phyloP scores from a whole-genome alignment of 2,329 filamentous ascomycete genomes.

The Dendryphion nanum region DNA sequence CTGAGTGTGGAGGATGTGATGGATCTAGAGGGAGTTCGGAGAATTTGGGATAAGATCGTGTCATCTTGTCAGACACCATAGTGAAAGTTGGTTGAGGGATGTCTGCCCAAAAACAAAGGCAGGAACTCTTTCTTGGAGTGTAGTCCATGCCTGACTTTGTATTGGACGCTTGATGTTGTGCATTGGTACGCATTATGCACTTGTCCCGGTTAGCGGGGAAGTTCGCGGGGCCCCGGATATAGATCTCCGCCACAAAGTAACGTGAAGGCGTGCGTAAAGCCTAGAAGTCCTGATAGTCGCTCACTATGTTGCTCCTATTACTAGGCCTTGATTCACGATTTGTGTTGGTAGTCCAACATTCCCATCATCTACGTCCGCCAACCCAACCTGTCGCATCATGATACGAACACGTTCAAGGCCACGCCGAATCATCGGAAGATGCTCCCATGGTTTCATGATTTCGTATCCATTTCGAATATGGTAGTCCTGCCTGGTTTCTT shows the following conservation, averaged over 20 bases:
- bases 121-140: too few species aligned
- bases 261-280: too few species aligned
- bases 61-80: too few species aligned
- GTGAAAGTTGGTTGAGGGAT: too few species aligned
- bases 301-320: neutral
- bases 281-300: too few species aligned
- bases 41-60: slow-evolving; percentile 22
- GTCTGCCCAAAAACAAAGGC: too few species aligned
- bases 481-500: slow-evolving; percentile 19
- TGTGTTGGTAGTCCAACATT: neutral
- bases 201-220: neutral
- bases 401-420: slow-evolving; percentile 19
- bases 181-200: neutral
- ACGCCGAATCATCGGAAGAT: slow-evolving; percentile 17
- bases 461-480: slow-evolving; percentile 24
- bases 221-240: slow-evolving; percentile 12
- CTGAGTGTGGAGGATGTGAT: slow-evolving; percentile 19
- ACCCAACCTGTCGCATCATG: slow-evolving; percentile 18
- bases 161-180: too few species aligned
- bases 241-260: slow-evolving; percentile 8
- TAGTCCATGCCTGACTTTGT: too few species aligned
- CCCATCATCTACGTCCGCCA: slow-evolving; percentile 12
- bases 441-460: slow-evolving; percentile 17
- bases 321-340: neutral
- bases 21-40: slow-evolving; percentile 18